These are phyloP conservation scores for Kickxella alabastrina DNA, from an alignment of 192 early-diverging fungal species.

Conservation along the genomic window DNA sequence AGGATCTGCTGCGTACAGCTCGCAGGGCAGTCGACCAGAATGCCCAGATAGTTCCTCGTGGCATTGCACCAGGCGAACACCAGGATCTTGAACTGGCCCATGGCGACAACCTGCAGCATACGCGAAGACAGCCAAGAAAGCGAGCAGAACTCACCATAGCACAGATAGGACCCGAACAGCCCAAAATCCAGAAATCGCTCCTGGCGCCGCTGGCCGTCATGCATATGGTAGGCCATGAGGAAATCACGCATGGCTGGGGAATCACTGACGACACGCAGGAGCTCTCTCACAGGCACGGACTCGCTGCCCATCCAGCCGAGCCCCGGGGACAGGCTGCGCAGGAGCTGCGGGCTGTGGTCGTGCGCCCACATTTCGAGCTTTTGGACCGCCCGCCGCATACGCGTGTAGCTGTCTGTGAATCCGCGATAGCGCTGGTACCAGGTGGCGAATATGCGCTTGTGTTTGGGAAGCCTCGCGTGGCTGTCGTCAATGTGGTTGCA, in stretches of 20 bases:
- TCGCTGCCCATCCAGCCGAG: constrained; percentile 36
- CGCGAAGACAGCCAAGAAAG: constrained; percentile 39
- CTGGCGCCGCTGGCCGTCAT: constrained; percentile 39
- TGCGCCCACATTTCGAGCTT: constrained; percentile 29
- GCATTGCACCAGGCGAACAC: constrained; percentile 41
- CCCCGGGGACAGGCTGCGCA: constrained; percentile 36
- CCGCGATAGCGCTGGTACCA: constrained; percentile 31
- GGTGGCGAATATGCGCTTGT: constrained; percentile 21
- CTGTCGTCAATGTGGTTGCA: neutral
- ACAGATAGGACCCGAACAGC: constrained; percentile 43
- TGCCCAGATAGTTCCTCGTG: constrained; percentile 38
- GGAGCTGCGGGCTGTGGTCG: constrained; percentile 6
- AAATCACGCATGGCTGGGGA: constrained; percentile 43
- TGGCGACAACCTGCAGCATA: constrained; percentile 37
- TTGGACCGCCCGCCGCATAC: constrained; percentile 25
- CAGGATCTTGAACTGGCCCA: constrained; percentile 25
- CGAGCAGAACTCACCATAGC: constrained; percentile 44
- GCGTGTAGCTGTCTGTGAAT: constrained; percentile 41
- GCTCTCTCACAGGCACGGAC: constrained; percentile 35
- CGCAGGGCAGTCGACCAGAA: constrained; percentile 27
- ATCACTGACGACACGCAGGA: constrained; percentile 31
- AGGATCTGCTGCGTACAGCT: constrained; percentile 3
- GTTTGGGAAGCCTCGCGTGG: neutral
- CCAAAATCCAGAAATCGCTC: constrained; percentile 19
- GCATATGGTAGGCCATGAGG: constrained; percentile 43